Evolutionary conservation across 2,329 filamentous ascomycete genomes (phyloP), one percentile per base, ranked within the genome.

Genomic region (Ophiosphaerella korrae): DNA sequence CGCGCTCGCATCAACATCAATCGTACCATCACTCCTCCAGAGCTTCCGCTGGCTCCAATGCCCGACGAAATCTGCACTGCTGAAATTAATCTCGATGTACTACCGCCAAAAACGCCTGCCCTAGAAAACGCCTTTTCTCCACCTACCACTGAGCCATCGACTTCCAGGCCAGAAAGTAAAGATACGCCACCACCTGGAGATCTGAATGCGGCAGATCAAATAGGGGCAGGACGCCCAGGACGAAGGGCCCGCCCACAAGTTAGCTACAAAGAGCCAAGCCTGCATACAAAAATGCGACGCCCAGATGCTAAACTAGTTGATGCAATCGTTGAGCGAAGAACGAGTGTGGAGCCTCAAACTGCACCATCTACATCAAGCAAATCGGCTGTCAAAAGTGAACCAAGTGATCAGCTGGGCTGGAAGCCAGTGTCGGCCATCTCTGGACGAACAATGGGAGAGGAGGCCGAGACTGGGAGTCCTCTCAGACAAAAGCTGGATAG

Each of bases 251-350:
- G 78, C 21, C 66, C 75, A 14, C 72, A 75, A 31, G 77, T 80
- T 42, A 80, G 75, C 63, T 80, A 80, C 52, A 77, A 78, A 11
- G 78, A 80, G 54, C 79, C 79, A 1, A 78, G 72, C 42, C 64
- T 81, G 13, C 70, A 71, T 39, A 75, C 72, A 13, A 81, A 81
- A 58, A 80, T 81, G 78, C 71, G 79, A 16, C 72, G 79, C 23
- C 77, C 78, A 1, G 72, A 71, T 42, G 78, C 78, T 54, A 72
- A 78, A 43, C 64, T 80, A 45, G 75, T 75, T 1, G 77, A 80
- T 57, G 78, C 78, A 1, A 71, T 81, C 5, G 41, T 65, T 4
- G 60, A 64, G 7, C 50, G 62, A 42, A 63, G 62, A 43, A 62
- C 58, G 6, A 71, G 63, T 43, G 62, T 60, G 16, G 67, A 67